A percentile compares a stretch with the other conserved stretches of the same genome.
Conservation (phyloP, 2,329 filamentous ascomycete genomes). For the Aureobasidium sp. region DNA sequence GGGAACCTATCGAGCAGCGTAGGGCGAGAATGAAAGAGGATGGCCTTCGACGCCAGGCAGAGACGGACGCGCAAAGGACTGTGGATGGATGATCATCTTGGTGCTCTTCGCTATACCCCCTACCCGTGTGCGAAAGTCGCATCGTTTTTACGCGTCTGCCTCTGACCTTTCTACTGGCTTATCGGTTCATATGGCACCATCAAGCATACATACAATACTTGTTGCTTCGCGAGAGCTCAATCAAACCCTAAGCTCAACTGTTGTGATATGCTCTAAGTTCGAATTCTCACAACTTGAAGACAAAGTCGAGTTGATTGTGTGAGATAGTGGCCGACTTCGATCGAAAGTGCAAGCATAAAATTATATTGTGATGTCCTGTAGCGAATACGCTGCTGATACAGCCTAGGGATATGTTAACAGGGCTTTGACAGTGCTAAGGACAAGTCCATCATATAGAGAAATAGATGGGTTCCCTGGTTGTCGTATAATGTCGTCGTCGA, state of each 20-base stretch:
- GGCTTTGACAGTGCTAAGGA: not conserved
- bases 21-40: slow-evolving; percentile 1
- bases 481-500: not conserved
- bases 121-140: too few relatives aligned
- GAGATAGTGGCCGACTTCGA: not conserved
- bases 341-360: not conserved
- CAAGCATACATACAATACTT: not conserved
- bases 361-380: not conserved
- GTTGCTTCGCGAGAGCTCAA: not conserved
- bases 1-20: not conserved
- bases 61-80: not conserved
- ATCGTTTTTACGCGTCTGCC: not conserved
- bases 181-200: not conserved
- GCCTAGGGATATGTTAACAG: not conserved
- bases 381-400: not conserved
- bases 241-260: not conserved
- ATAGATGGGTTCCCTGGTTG: not conserved
- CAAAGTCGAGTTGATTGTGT: not conserved
- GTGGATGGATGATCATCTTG: not conserved
- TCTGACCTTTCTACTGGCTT: not conserved
- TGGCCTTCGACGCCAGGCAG: not conserved
- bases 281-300: not conserved
- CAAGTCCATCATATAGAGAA: not conserved
- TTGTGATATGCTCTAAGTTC: not conserved
- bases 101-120: too few relatives aligned